Conservation (phyloP, 495 filamentous ascomycete species). For the Aspergillus egyptiacus region DNA sequence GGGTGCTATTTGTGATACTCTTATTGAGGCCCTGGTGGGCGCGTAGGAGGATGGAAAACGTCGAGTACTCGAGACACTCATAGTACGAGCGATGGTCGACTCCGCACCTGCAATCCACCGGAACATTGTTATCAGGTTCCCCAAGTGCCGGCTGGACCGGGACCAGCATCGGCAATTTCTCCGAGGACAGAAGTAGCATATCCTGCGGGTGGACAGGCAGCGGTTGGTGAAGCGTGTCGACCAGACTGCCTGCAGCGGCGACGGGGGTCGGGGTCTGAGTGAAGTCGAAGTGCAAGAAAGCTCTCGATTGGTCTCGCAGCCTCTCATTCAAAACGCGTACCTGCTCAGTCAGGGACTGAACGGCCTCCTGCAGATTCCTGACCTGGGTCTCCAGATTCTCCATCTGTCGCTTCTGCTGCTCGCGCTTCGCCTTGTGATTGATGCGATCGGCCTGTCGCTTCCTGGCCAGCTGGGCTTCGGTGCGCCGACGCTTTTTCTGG, state of each 20-base stretch:
- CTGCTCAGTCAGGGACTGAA: constrained; percentile 10
- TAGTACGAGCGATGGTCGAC: constrained; percentile 10
- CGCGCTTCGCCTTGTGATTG: constrained; percentile 15
- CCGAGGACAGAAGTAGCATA: constrained; percentile 6
- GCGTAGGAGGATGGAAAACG: constrained; percentile 8
- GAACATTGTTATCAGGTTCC: constrained; percentile 7
- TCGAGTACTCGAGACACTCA: constrained; percentile 13
- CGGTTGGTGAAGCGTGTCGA: neutral
- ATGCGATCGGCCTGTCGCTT: constrained; percentile 13
- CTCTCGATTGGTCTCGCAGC: constrained; percentile 3
- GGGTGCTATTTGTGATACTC: constrained; percentile 10
- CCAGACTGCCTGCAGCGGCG: neutral
- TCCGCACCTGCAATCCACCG: constrained; percentile 13
- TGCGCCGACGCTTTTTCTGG: constrained; percentile 14
- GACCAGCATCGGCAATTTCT: constrained; percentile 10
- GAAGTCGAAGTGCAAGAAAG: neutral
- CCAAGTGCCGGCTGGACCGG: constrained; percentile 1
- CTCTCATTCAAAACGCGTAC: constrained; percentile 9
- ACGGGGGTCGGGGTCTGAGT: neutral
- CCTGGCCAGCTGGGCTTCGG: constrained; percentile 13
- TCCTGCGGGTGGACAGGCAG: constrained; percentile 5
- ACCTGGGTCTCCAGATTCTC: constrained; percentile 12
- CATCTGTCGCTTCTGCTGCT: constrained; percentile 15
- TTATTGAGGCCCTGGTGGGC: constrained; percentile 14
- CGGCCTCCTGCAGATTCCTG: constrained; percentile 8